Evolutionary conservation across 2,329 filamentous ascomycete genomes (phyloP).

Genomic region (Acarospora socialis): DNA sequence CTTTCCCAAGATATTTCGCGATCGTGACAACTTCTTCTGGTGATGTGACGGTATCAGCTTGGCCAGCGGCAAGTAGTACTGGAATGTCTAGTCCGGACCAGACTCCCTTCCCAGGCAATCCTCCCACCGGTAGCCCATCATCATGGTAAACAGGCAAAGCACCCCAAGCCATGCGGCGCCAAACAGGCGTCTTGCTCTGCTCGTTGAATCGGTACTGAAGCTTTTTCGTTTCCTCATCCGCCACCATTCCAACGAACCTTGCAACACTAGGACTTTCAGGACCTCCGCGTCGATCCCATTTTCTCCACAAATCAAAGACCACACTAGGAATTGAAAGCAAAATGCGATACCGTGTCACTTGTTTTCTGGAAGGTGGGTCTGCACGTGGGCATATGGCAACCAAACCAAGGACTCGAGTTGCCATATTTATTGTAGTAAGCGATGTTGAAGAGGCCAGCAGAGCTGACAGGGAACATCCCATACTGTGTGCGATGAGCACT

Average conservation of each 20-base stretch:
- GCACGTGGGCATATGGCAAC: constrained; percentile 70
- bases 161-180: constrained; percentile 67
- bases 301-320: constrained; percentile 62
- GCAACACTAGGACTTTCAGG: constrained; percentile 61
- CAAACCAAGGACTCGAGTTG: constrained; percentile 55
- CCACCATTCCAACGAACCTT: constrained; percentile 46
- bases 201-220: constrained; percentile 45
- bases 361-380: constrained; percentile 42
- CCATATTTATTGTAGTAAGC: constrained; percentile 37
- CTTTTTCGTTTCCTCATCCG: constrained; percentile 27
- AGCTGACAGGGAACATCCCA: constrained; percentile 70
- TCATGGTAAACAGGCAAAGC: constrained; percentile 47
- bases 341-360: constrained; percentile 37
- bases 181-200: constrained; percentile 70
- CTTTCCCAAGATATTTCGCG: constrained; percentile 27
- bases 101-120: constrained; percentile 51
- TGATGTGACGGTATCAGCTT: constrained; percentile 63
- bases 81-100: constrained; percentile 59
- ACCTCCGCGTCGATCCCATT: constrained; percentile 68
- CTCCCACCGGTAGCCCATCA: constrained; percentile 39
- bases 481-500: constrained; percentile 74
- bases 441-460: constrained; percentile 51
- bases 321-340: constrained; percentile 55
- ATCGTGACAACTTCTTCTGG: constrained; percentile 58
- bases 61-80: constrained; percentile 64